phyloP scores from a whole-genome alignment of 2,329 filamentous ascomycete genomes.

The Aspergillus clavatus region DNA sequence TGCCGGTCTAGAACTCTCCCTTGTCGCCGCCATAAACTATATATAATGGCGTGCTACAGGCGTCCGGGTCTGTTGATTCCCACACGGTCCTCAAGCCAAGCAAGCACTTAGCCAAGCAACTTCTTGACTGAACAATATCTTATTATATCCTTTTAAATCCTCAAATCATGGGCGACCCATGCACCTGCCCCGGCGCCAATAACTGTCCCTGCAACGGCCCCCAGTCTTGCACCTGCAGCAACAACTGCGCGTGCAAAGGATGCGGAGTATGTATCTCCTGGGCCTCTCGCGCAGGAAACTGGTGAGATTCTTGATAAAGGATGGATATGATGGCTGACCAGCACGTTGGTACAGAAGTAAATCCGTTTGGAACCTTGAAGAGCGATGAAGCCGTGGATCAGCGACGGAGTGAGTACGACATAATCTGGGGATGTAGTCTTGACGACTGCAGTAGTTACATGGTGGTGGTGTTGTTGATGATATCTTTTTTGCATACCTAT shows the following conservation, averaged over 20 bases:
- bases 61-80: not conserved
- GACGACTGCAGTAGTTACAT: too few relatives aligned
- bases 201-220: conserved; percentile 30
- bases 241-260: conserved; percentile 33
- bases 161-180: conserved; percentile 31
- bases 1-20: conserved; percentile 11
- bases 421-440: too few relatives aligned
- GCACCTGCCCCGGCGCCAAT: conserved; percentile 31
- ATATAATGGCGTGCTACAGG: conserved; percentile 10
- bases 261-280: conserved; percentile 34
- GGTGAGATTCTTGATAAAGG: conserved; percentile 7
- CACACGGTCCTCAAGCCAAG: conserved; percentile 5
- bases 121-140: too few relatives aligned
- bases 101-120: too few relatives aligned
- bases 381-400: too few relatives aligned
- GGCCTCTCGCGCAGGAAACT: conserved; percentile 2
- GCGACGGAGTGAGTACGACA: too few relatives aligned
- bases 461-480: too few relatives aligned
- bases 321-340: conserved; percentile 12
- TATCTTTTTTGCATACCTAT: not conserved
- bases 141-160: not conserved
- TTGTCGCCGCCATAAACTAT: conserved; percentile 1
- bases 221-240: conserved; percentile 30
- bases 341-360: conserved; percentile 21
- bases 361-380: too few relatives aligned